Conservation (phyloP, 2,329 filamentous ascomycete genomes). For the Penicillium sp. region DNA sequence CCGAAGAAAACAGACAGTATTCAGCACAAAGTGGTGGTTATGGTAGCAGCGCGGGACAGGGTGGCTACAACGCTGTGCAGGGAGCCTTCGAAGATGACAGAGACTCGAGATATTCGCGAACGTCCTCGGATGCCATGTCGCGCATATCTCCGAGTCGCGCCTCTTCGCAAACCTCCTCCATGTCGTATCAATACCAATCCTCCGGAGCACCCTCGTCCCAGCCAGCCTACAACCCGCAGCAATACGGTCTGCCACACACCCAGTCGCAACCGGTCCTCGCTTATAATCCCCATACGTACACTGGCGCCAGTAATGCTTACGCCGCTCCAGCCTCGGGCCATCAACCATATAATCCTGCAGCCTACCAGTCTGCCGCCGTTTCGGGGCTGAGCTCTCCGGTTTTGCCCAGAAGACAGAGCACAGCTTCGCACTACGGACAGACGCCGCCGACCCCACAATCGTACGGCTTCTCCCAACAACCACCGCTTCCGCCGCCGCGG, state of each 20-base stretch:
- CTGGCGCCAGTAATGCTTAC: constrained; percentile 27
- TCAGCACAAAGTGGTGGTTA: constrained; percentile 34
- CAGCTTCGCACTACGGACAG: constrained; percentile 27
- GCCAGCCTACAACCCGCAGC: constrained; percentile 61
- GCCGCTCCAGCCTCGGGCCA: constrained; percentile 29
- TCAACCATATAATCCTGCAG: constrained; percentile 52
- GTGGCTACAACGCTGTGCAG: constrained; percentile 23
- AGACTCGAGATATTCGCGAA: constrained; percentile 37
- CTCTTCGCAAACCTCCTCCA: constrained; percentile 42
- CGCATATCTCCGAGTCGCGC: constrained; percentile 39
- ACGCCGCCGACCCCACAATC: constrained; percentile 33
- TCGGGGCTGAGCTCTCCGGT: constrained; percentile 32
- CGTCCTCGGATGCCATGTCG: constrained; percentile 34
- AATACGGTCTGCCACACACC: constrained; percentile 52
- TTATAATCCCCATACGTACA: constrained; percentile 71
- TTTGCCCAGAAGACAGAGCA: constrained; percentile 34
- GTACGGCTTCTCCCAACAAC: constrained; percentile 33
- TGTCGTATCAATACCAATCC: constrained; percentile 51
- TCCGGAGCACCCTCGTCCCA: constrained; percentile 43
- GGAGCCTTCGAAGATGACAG: constrained; percentile 31
- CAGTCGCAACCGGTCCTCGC: constrained; percentile 49
- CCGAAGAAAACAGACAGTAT: constrained; percentile 37
- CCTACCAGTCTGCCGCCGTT: constrained; percentile 43
- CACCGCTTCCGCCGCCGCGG: constrained; percentile 42
- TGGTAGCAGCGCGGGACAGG: constrained; percentile 34